These are phyloP conservation scores for Fagopyrum homotropicum DNA, from an alignment of 148 eudicot genomes.

Conservation along the genomic window DNA sequence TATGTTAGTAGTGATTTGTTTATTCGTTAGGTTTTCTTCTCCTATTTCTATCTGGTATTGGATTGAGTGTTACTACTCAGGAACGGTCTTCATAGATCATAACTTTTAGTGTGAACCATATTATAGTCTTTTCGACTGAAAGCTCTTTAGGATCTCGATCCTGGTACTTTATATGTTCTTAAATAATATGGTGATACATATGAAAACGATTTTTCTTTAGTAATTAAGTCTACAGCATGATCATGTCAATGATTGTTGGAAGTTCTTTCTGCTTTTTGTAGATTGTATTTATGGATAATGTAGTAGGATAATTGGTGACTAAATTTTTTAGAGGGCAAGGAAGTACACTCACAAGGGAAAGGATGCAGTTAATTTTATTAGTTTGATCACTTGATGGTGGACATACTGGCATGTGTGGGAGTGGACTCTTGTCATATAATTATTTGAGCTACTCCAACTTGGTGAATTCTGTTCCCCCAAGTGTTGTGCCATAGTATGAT, in stretches of 20 bases:
- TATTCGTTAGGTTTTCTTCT: not conserved
- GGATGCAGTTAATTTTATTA: not conserved
- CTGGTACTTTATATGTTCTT: not conserved
- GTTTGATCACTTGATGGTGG: not conserved
- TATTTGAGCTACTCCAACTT: not conserved
- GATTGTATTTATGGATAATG: not conserved
- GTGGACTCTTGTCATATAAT: conserved; percentile 7
- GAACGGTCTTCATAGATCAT: not conserved
- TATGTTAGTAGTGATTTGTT: not conserved
- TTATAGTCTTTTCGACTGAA: not conserved
- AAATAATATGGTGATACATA: not conserved
- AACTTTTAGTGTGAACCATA: not conserved
- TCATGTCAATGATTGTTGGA: not conserved
- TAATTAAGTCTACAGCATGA: not conserved
- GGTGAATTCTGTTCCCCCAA: not conserved
- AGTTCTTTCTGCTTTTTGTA: not conserved
- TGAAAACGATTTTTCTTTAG: not conserved
- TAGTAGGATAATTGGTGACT: not conserved
- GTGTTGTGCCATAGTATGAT: not conserved
- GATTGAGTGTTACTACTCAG: not conserved
- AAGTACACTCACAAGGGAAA: not conserved
- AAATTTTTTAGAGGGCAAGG: not conserved
- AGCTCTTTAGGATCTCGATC: not conserved
- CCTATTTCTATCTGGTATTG: not conserved
- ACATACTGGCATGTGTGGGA: not conserved